A percentile compares a stretch with the other conserved stretches of the same genome.
phyloP scores from a whole-genome alignment of 768 basidiomycete species.

The Russula earlei region DNA sequence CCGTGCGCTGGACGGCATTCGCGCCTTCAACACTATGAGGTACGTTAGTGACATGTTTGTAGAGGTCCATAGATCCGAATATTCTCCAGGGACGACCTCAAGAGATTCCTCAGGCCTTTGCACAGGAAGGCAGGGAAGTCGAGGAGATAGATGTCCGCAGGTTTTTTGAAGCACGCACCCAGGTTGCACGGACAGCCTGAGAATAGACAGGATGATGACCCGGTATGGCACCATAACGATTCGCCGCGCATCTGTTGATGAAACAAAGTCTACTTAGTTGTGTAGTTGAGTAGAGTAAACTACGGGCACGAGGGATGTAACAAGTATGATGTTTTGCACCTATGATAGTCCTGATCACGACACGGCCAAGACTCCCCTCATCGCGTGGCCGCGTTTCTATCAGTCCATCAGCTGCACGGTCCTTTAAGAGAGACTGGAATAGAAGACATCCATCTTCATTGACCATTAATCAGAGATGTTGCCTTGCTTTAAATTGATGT shows the following conservation, averaged over 20 bases:
- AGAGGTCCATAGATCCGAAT: neutral
- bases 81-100: slow-evolving; percentile 44
- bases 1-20: slow-evolving; percentile 72
- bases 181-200: neutral
- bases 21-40: slow-evolving; percentile 80
- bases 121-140: slow-evolving; percentile 16
- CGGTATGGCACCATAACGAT: neutral
- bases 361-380: no score
- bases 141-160: slow-evolving; percentile 13
- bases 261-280: neutral
- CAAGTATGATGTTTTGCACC: no score
- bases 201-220: neutral
- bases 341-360: no score
- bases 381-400: no score
- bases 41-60: slow-evolving; percentile 27
- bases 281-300: no score
- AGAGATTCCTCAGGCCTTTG: slow-evolving; percentile 10
- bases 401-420: no score
- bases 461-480: no score
- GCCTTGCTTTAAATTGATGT: no score
- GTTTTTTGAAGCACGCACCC: slow-evolving; percentile 9
- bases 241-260: neutral
- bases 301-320: no score
- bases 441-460: no score
- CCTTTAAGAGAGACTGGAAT: no score